Evolutionary conservation across 805 yeast species (phyloP), one percentile per base, ranked within the genome.

Genomic region (Starmera quercuum): DNA sequence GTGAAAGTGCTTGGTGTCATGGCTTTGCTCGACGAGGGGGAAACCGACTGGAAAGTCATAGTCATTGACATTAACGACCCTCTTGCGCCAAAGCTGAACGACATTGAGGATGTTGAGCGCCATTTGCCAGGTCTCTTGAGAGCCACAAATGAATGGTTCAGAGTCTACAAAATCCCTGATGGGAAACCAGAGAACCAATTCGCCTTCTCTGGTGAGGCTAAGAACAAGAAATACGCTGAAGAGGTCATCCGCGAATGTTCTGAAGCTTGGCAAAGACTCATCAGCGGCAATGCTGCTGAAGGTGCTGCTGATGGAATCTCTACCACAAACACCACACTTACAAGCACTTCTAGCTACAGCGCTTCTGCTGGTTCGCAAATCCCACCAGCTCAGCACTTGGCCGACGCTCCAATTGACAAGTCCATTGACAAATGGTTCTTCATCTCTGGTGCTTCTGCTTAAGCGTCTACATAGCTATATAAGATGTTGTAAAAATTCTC

Each of bases 381-480:
- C 38, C 94, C 96, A 49, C 71, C 73, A 38, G 94, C 84, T 51
- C 52, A 74, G 49, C 75, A 82, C 46, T 61, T 67, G 46, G 73
- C 88, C 44, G 87, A 88, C 59, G 96, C 95, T 44, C 95, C 96
- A 64, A 85, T 92, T 61, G 98, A 90, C 72, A 77, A 83, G 66
- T 85, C 96, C 36, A 69, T 90, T 59, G 97, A 90, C 75, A 90
- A 90, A 71, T 90, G 98, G 98, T 90, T 92, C 76, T 90, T 78
- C 78, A 90, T 90, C 58, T 85, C 90, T 40, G 92, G 90, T 66
- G 78, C 83, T 43, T 68, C 75, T 45, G 68, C 69, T 52, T 66
- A 40, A 36, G 8, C 15, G 26, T 23, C n/a, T n/a, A n/a, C n/a
- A n/a, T n/a, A n/a, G n/a, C n/a, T n/a, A n/a, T n/a, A n/a, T n/a